Evolutionary conservation across 2,329 filamentous ascomycete species (phyloP), one percentile per base, ranked within the genome.

Genomic region (Aspergillus unguis): DNA sequence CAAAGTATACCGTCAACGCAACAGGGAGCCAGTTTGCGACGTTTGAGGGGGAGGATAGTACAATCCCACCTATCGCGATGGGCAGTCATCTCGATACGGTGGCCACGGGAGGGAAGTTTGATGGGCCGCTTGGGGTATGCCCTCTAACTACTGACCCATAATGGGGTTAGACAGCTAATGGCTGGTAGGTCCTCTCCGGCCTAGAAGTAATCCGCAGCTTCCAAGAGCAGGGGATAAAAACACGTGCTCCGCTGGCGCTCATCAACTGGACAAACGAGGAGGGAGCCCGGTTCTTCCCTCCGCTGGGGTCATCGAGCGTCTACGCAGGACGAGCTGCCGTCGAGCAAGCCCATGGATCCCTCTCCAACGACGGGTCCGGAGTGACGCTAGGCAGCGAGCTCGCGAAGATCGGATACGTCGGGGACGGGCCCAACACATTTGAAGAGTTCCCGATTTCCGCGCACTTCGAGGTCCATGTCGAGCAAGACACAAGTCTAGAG

Each of bases 201-300:
- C 17, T 44, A 0, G 42, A 44, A 7, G 42, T 44, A 2, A 44
- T 44, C 6, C 42, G 42, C 42, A 44, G 42, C 17, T 44, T 44
- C 42, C 26, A 33, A 25, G 42, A 44, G 28, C 42, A 44, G 17
- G 29, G 29, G 2, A 44, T 44, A 29, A 32, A 44, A 28, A 44
- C 42, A 2, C 42, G 17, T 6, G 42, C 42, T 10, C 42, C 42
- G 5, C 42, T 44, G 6, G 29, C 27, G 17, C 42, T 44, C 3
- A 44, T 44, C 17, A 37, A 46, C 44, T 46, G 32, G 44, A 46
- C 44, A 5, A 46, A 46, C 6, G 44, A 46, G 2, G 44, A 46
- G 17, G 44, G 44, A 23, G 44, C 44, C 3, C 44, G 44, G 3
- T 46, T 46, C 33, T 37, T 37, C 9, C 32, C 44, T n/a, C 32